Conservation (phyloP, 2,329 filamentous ascomycete genomes). For the Penicillium hesseltinei region DNA sequence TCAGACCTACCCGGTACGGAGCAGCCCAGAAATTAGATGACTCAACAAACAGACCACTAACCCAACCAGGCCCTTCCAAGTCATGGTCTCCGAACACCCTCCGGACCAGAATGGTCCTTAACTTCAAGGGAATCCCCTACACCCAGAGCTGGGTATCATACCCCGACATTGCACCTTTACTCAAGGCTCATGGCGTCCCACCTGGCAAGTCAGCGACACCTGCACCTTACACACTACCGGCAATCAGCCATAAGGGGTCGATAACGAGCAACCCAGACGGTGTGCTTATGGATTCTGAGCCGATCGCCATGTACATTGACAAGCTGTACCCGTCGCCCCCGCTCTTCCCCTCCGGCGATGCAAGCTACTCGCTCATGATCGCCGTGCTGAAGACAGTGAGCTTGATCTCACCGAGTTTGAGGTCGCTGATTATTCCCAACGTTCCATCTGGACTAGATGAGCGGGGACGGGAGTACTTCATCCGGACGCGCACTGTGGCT, state of each 20-base stretch:
- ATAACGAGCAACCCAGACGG: conserved; percentile 25
- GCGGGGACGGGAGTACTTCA: conserved; percentile 32
- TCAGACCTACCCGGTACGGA: conserved; percentile 29
- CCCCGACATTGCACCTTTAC: conserved; percentile 30
- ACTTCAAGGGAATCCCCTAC: conserved; percentile 30
- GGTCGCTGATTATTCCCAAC: conserved; percentile 23
- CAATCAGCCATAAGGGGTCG: conserved; percentile 30
- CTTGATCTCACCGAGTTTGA: not conserved
- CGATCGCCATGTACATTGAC: conserved; percentile 35
- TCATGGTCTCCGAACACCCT: conserved; percentile 33
- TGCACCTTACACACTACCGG: conserved; percentile 33
- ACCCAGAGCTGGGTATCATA: conserved; percentile 29
- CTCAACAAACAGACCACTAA: not conserved
- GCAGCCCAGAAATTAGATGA: not conserved
- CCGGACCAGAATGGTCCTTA: conserved; percentile 25
- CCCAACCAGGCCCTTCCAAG: conserved; percentile 24
- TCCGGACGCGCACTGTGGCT: conserved; percentile 25
- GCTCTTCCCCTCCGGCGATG: conserved; percentile 35
- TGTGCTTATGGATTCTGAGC: conserved; percentile 35
- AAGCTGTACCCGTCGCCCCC: conserved; percentile 28
- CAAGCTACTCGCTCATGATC: conserved; percentile 32
- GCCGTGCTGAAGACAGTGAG: conserved; percentile 18
- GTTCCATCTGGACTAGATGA: conserved; percentile 28
- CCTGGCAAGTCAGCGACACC: conserved; percentile 16
- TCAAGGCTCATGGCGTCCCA: conserved; percentile 23